Percentiles rank a stretch among this genome's conserved stretches.
Conservation (phyloP, 495 filamentous ascomycete genomes). For the Penicillium herquei region DNA sequence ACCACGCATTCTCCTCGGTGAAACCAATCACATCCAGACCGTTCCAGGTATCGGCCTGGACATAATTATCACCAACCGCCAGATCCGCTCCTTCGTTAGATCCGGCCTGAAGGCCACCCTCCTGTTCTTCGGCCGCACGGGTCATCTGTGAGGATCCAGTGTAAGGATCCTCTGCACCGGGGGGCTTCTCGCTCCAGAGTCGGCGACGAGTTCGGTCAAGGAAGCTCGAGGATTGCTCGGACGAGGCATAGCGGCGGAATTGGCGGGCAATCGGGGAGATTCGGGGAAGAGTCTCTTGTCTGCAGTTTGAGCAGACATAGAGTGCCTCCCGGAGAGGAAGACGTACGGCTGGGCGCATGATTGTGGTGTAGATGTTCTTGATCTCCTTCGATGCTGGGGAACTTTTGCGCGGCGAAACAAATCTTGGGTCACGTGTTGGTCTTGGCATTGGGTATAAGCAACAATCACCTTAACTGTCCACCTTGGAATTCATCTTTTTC, state of each 20-base stretch:
- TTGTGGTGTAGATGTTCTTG: conserved; percentile 22
- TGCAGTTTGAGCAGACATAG: conserved; percentile 47
- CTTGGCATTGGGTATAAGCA: not conserved
- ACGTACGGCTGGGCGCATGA: conserved; percentile 42
- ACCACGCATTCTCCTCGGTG: conserved; percentile 15
- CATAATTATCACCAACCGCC: conserved; percentile 10
- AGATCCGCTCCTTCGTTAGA: conserved; percentile 14
- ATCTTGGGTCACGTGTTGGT: conserved; percentile 31
- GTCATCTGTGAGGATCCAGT: conserved; percentile 31
- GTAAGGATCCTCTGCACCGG: conserved; percentile 55
- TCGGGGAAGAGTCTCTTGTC: conserved; percentile 38
- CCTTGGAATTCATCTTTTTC: no score
- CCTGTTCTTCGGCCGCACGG: not conserved
- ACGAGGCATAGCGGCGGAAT: conserved; percentile 42
- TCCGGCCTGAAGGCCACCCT: not conserved
- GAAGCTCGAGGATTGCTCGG: conserved; percentile 35
- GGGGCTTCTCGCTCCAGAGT: conserved; percentile 57
- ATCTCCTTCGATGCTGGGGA: conserved; percentile 9
- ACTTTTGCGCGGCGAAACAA: conserved; percentile 27
- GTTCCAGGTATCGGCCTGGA: conserved; percentile 22
- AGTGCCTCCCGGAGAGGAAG: conserved; percentile 38
- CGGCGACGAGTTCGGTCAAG: conserved; percentile 51
- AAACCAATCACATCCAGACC: conserved; percentile 18
- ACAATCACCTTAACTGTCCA: not conserved
- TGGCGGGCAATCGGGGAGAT: conserved; percentile 37